Evolutionary conservation across 2,329 filamentous ascomycete genomes (phyloP).

Genomic region (Sclerotinia spermophila): DNA sequence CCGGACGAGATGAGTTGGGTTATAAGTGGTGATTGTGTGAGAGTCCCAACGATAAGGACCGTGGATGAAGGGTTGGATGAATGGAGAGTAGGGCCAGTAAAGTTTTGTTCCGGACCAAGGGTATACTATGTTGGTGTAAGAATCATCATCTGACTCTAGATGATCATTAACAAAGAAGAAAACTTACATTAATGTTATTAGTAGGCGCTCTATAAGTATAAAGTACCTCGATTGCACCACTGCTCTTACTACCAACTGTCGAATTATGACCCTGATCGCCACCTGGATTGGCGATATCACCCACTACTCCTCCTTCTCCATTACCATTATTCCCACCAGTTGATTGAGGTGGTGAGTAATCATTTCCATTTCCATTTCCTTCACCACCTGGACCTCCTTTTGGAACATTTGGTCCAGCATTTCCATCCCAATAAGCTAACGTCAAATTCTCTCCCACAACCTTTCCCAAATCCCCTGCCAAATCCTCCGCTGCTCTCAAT

Average conservation of each 20-base stretch:
- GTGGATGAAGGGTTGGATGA: slow-evolving; percentile 41
- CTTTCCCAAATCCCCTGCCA: slow-evolving; percentile 66
- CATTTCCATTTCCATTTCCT: not conserved
- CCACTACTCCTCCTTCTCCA: slow-evolving; percentile 11
- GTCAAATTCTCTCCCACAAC: slow-evolving; percentile 60
- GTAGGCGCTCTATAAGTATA: slow-evolving; percentile 33
- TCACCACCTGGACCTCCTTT: not conserved
- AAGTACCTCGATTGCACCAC: slow-evolving; percentile 26
- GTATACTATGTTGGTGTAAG: slow-evolving; percentile 39
- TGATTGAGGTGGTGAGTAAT: not conserved
- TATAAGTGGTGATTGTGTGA: slow-evolving; percentile 61
- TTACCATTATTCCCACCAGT: not conserved
- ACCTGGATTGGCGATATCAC: slow-evolving; percentile 7
- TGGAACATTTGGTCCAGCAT: slow-evolving; percentile 4
- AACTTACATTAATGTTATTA: slow-evolving; percentile 32
- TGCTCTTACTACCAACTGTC: slow-evolving; percentile 11
- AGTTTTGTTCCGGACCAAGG: slow-evolving; percentile 42
- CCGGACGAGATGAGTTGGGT: slow-evolving; percentile 52
- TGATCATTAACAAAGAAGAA: not conserved
- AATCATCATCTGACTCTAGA: not conserved
- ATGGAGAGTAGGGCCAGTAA: slow-evolving; percentile 43
- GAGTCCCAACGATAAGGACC: slow-evolving; percentile 65
- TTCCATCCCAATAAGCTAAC: slow-evolving; percentile 31
- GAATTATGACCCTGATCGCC: slow-evolving; percentile 22
- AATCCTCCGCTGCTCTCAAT: slow-evolving; percentile 62